Evolutionary conservation across 441 rosid genomes (phyloP), one percentile per base, ranked within the genome.

Genomic region (Gossypium davidsonii): DNA sequence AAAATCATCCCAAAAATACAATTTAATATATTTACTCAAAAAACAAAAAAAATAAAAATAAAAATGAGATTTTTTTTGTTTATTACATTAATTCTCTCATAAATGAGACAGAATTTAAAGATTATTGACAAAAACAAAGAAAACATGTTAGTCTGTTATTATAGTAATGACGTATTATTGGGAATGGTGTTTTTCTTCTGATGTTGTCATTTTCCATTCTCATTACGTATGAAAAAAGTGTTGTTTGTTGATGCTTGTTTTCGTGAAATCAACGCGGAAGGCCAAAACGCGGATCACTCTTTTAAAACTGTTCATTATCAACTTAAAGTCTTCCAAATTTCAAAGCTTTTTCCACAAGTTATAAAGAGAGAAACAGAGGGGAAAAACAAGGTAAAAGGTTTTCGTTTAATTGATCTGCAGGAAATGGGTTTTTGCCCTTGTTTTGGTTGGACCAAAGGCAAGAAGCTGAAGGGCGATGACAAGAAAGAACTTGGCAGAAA

Each of bases 351-450:
- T 23, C 8, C 21, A 3, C 7, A n/a, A 14, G 18, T 10, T 11
- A 65, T 1, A 39, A 51, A 39, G 17, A 37, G 0, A 21, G n/a
- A 15, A 48, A 4, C 6, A 28, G 34, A 4, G 34, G 34, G 34
- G 34, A 4, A 28, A 4, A 4, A 4, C 34, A 51, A 28, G 21
- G 3, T 25, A 18, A 46, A 23, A 66, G 26, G 28, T 15, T 52
- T 28, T n/a, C 10, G 21, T 25, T 6, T 26, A 46, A 39, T 15
- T 75, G 58, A 23, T 11, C 39, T 56, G 26, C 26, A 49, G 58
- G 11, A 63, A 20, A 89, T 88, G 88, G 83, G 78, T 66, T 59
- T n/a, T 55, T 88, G 97, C 73, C 81, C 82, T 2, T 91, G 98
- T 82, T 89, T 89, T 73, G 88, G 89, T 31, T 59, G 58, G 20